Evolutionary conservation across 768 basidiomycete genomes (phyloP), one percentile per base, ranked within the genome.

Genomic region (Mycena galericulata): DNA sequence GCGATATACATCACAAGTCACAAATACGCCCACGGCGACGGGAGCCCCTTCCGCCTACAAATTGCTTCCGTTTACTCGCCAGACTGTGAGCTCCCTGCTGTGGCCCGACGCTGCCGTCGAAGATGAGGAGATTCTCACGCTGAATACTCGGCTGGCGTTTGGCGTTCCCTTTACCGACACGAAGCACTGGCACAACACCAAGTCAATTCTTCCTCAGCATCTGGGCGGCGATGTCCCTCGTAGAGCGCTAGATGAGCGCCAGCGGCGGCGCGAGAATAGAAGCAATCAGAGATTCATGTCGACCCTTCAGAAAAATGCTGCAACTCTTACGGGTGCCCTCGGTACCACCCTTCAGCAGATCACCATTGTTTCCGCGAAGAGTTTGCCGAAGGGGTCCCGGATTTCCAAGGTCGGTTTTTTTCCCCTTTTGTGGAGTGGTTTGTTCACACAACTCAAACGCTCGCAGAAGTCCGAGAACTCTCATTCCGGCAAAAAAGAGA

Each of bases 301-400:
- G 34, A 79, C 73, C 15, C 72, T 92, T 62, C 89, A 89, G 57
- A 78, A 82, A 57, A 87, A 88, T 47, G 90, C 91, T 12, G 85
- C 84, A 41, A 90, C 89, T 1, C 74, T 92, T 63, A 90, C 88
- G 0, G 91, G 91, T 0, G 90, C 90, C 7, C 82, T 82, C 0
- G 92, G 91, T 1, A 81, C 79, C 1, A 76, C 76, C 9, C 77
- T 92, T 29, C 80, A 87, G 72, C 85, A 84, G 57, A 83, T 88
- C 34, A 79, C 84, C n/a, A 91, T 92, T 64, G 75, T 76, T 17
- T 78, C 76, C 10, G 73, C 67, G 29, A 75, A 79, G 36, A 77
- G 74, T 46, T 51, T 77, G 27, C 36, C 36, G 20, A 68, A 62
- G 15, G 54, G 43, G 32, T 36, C 50, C 3, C 30, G 45, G 6